These are phyloP conservation scores for Penicillium concentricum DNA, from an alignment of 2,329 filamentous ascomycete species.

Conservation along the genomic window DNA sequence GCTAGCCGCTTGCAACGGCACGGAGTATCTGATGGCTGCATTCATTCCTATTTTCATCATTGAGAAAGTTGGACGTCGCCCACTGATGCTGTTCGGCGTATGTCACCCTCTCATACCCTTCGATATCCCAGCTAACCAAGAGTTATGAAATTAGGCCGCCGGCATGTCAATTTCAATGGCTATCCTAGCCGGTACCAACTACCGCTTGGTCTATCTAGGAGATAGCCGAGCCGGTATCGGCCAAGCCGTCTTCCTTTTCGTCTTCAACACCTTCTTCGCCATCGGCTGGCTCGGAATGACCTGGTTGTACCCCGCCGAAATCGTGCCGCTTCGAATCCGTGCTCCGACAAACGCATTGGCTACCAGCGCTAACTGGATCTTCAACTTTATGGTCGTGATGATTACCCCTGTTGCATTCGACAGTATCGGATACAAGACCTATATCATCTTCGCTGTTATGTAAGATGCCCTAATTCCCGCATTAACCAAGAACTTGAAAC, in stretches of 20 bases:
- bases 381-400: slow-evolving; percentile 65
- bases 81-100: slow-evolving; percentile 67
- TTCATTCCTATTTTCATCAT: slow-evolving; percentile 49
- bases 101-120: background rate
- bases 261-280: slow-evolving; percentile 63
- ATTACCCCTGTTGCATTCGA: slow-evolving; percentile 60
- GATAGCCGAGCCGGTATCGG: slow-evolving; percentile 42
- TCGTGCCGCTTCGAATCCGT: slow-evolving; percentile 54
- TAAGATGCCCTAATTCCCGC: slow-evolving; percentile 22
- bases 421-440: slow-evolving; percentile 53
- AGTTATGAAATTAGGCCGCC: slow-evolving; percentile 31
- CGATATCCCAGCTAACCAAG: background rate
- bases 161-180: slow-evolving; percentile 64
- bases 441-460: slow-evolving; percentile 51
- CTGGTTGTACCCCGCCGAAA: slow-evolving; percentile 61
- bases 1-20: slow-evolving; percentile 51
- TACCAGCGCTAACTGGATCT: slow-evolving; percentile 57
- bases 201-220: slow-evolving; percentile 28
- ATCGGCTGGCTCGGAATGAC: slow-evolving; percentile 62
- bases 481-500: background rate
- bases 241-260: slow-evolving; percentile 57
- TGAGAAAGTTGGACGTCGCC: slow-evolving; percentile 55
- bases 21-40: slow-evolving; percentile 50
- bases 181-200: slow-evolving; percentile 45
- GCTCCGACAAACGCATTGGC: slow-evolving; percentile 62